Conservation (phyloP, 2,329 filamentous ascomycete genomes). For the Coleophoma eucalyptorum region DNA sequence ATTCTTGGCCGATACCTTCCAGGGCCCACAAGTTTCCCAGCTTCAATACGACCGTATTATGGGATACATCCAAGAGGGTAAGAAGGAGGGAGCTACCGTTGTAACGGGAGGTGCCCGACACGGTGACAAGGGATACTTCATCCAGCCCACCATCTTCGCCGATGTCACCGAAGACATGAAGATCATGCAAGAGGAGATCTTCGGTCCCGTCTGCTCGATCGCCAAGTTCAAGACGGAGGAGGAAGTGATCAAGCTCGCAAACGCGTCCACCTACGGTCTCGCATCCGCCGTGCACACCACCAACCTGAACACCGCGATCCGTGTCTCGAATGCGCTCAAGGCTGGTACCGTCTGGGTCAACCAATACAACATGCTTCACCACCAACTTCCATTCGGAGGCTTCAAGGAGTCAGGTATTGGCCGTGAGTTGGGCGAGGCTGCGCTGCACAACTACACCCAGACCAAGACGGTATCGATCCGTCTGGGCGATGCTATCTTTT, state of each 20-base stretch:
- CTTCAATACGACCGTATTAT: conserved; percentile 70
- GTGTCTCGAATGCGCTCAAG: conserved; percentile 59
- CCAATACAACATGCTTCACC: conserved; percentile 65
- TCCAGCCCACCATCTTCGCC: conserved; percentile 70
- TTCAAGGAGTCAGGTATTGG: conserved; percentile 78
- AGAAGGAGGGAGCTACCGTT: conserved; percentile 60
- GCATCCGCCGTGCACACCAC: conserved; percentile 65
- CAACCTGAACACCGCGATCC: conserved; percentile 65
- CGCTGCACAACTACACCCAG: conserved; percentile 64
- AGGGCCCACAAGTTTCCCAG: conserved; percentile 67
- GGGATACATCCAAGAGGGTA: conserved; percentile 61
- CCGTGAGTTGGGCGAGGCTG: conserved; percentile 69
- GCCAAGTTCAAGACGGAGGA: conserved; percentile 68
- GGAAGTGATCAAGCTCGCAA: conserved; percentile 59
- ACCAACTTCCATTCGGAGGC: conserved; percentile 66
- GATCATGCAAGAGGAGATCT: conserved; percentile 73
- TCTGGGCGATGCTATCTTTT: conserved; percentile 39
- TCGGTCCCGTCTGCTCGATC: conserved; percentile 68
- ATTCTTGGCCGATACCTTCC: conserved; percentile 62
- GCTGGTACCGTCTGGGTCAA: conserved; percentile 45
- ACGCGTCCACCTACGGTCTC: conserved; percentile 63
- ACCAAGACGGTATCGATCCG: conserved; percentile 62
- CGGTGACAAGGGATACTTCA: conserved; percentile 66
- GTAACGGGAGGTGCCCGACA: conserved; percentile 63
- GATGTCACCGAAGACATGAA: conserved; percentile 69